Evolutionary conservation across 179 eudicot genomes (phyloP), one percentile per base, ranked within the genome.

Genomic region (Heliamphora pulchella): DNA sequence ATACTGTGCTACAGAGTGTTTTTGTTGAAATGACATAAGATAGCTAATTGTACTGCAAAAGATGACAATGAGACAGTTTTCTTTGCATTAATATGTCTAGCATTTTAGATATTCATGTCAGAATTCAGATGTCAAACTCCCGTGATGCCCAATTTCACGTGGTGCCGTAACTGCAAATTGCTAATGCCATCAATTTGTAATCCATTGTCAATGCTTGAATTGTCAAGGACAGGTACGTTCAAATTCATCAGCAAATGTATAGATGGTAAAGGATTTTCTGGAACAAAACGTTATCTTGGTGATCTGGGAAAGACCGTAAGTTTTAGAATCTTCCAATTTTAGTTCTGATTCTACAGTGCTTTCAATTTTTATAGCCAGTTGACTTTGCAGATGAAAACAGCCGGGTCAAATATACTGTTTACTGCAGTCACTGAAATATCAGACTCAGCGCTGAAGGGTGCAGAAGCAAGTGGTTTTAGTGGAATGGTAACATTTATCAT

Each of bases 231-330:
- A 96, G 99, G 99, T 78, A 92, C 98, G 67, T 94, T 96, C 86
- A 96, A 96, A 87, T 89, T 94, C 67, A 85, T 96, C 87, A 92
- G 93, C 83, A 92, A 92, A 88, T 85, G 89, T 81, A 87, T 96
- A 5, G 88, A 90, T 78, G 87, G 86, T 63, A 94, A 88, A 88
- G 98, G 98, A 39, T 89, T 91, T 47, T 89, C 91, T 4, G 99
- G 99, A 81, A 92, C 99, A 78, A 92, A 90, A 77, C 95, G 99
- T 53, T 96, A 96, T 83, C 93, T 96, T 82, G 99, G 97, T 76
- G 99, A 96, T 88, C 88, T 96, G 74, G 93, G 93, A 80, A 91
- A 92, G 87, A 96, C 98, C 63, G 99, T 94, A 85, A 86, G 97
- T 87, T 39, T n/a, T 76, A 3, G 55, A 14, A 0, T 46, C 59